These are phyloP conservation scores for Nannochloris sp. DNA, from an alignment of 139 green algal genomes.

Conservation along the genomic window DNA sequence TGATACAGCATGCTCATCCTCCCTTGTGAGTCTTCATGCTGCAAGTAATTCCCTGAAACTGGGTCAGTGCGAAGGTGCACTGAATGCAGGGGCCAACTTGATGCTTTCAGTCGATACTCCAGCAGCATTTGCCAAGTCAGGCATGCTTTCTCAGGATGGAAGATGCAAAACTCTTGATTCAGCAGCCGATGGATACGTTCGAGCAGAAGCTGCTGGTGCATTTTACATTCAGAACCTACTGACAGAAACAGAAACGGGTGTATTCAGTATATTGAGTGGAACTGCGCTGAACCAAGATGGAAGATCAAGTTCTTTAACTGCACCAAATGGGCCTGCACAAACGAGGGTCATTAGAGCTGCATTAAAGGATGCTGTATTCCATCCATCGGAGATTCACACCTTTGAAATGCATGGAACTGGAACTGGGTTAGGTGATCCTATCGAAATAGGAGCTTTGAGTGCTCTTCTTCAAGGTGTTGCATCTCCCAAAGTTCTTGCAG, in stretches of 20 bases:
- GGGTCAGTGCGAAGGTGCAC: constrained; percentile 3
- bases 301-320: constrained; percentile 44
- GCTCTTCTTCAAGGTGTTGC: constrained; percentile 15
- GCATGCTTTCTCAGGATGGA: constrained; percentile 43
- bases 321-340: constrained; percentile 51
- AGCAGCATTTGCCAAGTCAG: constrained; percentile 35
- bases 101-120: constrained; percentile 33
- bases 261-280: constrained; percentile 15
- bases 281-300: constrained; percentile 55
- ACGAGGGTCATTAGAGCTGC: constrained; percentile 23
- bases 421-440: constrained; percentile 72
- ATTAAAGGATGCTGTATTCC: constrained; percentile 16
- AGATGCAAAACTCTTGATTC: constrained; percentile 42
- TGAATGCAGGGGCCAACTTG: constrained; percentile 32
- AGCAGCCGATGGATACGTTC: constrained; percentile 42
- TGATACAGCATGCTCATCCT: constrained; percentile 80
- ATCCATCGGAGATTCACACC: constrained; percentile 5
- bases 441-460: constrained; percentile 63
- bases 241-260: not conserved
- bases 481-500: constrained; percentile 16
- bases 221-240: constrained; percentile 17
- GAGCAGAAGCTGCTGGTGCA: constrained; percentile 35
- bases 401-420: constrained; percentile 61
- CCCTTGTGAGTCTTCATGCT: constrained; percentile 43
- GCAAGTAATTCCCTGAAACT: constrained; percentile 19